Evolutionary conservation across 2,329 filamentous ascomycete genomes (phyloP), one percentile per base, ranked within the genome.

Genomic region (Botrytis cinerea): DNA sequence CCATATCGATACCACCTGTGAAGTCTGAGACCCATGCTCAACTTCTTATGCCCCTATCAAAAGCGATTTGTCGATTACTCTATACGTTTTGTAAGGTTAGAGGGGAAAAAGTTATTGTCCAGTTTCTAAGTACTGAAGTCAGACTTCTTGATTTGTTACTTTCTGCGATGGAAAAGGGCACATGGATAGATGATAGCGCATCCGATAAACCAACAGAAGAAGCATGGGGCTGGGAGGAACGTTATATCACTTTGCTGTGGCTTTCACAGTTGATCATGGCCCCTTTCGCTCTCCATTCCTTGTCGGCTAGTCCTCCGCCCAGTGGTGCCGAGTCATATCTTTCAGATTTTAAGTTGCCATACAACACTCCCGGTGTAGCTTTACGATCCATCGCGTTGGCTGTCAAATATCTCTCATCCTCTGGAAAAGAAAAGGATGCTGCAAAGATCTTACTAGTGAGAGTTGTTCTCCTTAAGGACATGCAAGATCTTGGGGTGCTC

Each of bases 31-130:
- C 40, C 78, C 81, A 60, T 79, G 77, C 40, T 70, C 79, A 64
- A 76, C 79, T 80, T 6, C 73, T 81, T n/a, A 70, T 79, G 54
- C 78, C 82, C 68, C 6, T 83, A 61, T 78, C 82, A 14, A 81
- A 88, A 75, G 94, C 93, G 7, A 90, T 97, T 72, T 93, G 92
- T 81, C 89, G 88, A 75, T 85, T 98, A 2, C 82, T 99, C 51
- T 98, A 98, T 81, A 92, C 91, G 0, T 92, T 99, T 75, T 98
- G 94, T 86, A 99, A 99, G 83, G 92, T 98, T 69, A 89, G 96
- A 71, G 95, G 96, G 38, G 91, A 96, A 81, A 98, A 98, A 82
- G 92, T 99, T 70, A 91, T 99, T 78, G 90, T 94, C 70, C 90
- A 93, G 60, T 98, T 98, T 80, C 85, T 99, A 76, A 95, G 93